phyloP scores from a whole-genome alignment of 2,329 filamentous ascomycete species.

The Calonectria henricotiae region DNA sequence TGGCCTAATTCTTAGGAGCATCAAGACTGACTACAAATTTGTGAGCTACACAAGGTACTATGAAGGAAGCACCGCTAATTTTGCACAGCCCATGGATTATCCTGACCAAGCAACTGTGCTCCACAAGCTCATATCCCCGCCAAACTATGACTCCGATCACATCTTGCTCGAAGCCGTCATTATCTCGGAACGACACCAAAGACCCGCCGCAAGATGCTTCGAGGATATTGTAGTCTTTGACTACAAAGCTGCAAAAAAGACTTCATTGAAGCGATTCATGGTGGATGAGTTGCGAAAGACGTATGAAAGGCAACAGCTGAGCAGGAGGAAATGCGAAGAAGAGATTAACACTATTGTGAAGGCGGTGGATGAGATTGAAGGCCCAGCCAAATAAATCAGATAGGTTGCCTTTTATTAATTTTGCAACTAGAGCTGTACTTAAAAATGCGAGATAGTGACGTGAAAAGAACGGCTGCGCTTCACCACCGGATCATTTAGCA shows the following conservation, averaged over 20 bases:
- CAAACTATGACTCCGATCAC: slow-evolving; percentile 61
- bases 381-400: background rate
- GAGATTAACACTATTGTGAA: slow-evolving; percentile 37
- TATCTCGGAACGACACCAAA: slow-evolving; percentile 81
- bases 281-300: slow-evolving; percentile 57
- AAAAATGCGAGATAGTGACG: background rate
- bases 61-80: background rate
- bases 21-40: slow-evolving; percentile 90
- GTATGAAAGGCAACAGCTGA: slow-evolving; percentile 57
- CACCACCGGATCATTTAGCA: background rate
- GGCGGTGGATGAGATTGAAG: slow-evolving; percentile 30
- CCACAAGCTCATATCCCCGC: slow-evolving; percentile 79
- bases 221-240: slow-evolving; percentile 66
- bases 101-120: slow-evolving; percentile 89
- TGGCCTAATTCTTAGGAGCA: slow-evolving; percentile 85
- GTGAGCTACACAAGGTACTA: slow-evolving; percentile 65
- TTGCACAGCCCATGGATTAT: slow-evolving; percentile 81
- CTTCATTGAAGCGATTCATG: slow-evolving; percentile 62
- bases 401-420: background rate
- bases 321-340: slow-evolving; percentile 39
- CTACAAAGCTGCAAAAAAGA: slow-evolving; percentile 57
- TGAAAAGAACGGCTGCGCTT: background rate
- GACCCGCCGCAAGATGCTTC: slow-evolving; percentile 80
- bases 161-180: slow-evolving; percentile 77
- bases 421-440: background rate